Percentiles rank a stretch among this genome's conserved stretches.
Evolutionary conservation across 495 filamentous ascomycete species (phyloP).

Genomic region (Chaetomium cochliodes): DNA sequence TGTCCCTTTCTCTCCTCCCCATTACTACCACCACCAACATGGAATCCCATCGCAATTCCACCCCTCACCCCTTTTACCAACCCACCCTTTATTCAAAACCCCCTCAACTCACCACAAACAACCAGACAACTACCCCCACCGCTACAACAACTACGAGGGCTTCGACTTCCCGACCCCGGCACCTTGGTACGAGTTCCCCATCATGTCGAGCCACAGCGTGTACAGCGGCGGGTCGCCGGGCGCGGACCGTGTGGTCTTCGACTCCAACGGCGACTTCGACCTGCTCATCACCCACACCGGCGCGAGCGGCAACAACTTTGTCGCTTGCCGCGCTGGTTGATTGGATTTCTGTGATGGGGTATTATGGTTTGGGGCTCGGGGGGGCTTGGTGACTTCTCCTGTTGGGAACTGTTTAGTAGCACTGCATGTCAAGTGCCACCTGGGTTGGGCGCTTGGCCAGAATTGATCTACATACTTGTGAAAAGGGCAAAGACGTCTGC

Average conservation of each 20-base stretch:
- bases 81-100: too few species aligned
- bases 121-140: slow-evolving; percentile 61
- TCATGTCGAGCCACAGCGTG: slow-evolving; percentile 50
- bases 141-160: slow-evolving; percentile 72
- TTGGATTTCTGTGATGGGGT: not conserved
- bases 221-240: slow-evolving; percentile 68
- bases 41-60: too few species aligned
- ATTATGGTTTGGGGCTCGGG: too few species aligned
- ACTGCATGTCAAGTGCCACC: too few species aligned
- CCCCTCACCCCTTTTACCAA: too few species aligned
- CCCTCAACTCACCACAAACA: not conserved
- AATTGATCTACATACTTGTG: too few species aligned
- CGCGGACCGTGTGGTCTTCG: slow-evolving; percentile 70
- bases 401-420: too few species aligned
- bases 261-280: slow-evolving; percentile 50
- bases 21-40: too few species aligned
- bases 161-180: slow-evolving; percentile 58
- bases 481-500: too few species aligned
- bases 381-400: too few species aligned
- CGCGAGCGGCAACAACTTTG: slow-evolving; percentile 64
- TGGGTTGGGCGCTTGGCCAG: too few species aligned
- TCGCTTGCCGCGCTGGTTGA: slow-evolving; percentile 44
- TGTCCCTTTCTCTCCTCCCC: not conserved
- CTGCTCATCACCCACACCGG: slow-evolving; percentile 68
- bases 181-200: slow-evolving; percentile 73